These are phyloP conservation scores for Anastatica hierochuntica DNA, from an alignment of 345 rosid species.

Conservation along the genomic window DNA sequence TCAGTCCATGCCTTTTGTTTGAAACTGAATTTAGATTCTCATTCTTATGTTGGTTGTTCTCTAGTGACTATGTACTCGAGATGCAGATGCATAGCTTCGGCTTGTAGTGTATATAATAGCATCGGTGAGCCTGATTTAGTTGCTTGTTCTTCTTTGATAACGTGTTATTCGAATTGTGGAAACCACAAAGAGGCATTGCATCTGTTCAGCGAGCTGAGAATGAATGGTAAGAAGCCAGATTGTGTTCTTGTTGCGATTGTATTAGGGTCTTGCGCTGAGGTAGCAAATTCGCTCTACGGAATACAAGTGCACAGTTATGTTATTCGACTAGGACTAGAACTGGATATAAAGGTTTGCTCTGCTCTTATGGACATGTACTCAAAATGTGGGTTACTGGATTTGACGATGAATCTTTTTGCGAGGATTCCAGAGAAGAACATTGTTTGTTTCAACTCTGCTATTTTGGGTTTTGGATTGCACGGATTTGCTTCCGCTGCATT, in stretches of 20 bases:
- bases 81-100: conserved; percentile 47
- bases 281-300: conserved; percentile 43
- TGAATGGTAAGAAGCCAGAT: conserved; percentile 47
- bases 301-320: conserved; percentile 46
- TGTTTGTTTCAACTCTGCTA: conserved; percentile 60
- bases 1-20: conserved; percentile 66
- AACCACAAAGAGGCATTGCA: conserved; percentile 41
- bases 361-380: conserved; percentile 70
- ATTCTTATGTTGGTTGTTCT: conserved; percentile 49
- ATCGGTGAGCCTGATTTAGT: conserved; percentile 58
- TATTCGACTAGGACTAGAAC: conserved; percentile 49
- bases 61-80: conserved; percentile 69
- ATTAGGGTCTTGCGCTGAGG: conserved; percentile 51
- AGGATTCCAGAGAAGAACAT: conserved; percentile 35
- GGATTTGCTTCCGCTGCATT: conserved; percentile 62
- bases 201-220: conserved; percentile 37
- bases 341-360: conserved; percentile 52
- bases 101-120: conserved; percentile 36
- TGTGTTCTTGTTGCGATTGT: conserved; percentile 45
- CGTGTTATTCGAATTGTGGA: conserved; percentile 51
- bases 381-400: conserved; percentile 58
- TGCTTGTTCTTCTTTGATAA: conserved; percentile 68
- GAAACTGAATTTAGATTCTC: conserved; percentile 45
- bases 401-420: conserved; percentile 39
- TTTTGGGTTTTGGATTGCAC: conserved; percentile 60